Base-by-base conservation (phyloP, 345 rosid species). In the Euphorbia pulcherrima region DNA sequence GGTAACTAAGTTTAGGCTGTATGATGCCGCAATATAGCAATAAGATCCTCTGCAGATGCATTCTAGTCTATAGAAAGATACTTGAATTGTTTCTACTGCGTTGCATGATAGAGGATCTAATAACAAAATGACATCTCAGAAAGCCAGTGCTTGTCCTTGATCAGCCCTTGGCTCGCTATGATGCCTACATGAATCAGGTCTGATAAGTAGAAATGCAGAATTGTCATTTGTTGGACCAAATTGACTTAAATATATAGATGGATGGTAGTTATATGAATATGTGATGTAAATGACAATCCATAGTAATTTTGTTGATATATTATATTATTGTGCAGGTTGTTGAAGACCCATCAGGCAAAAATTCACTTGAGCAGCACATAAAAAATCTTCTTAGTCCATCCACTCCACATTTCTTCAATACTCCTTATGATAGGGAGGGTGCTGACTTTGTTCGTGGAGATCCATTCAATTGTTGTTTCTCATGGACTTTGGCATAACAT, bases 401-500 rank as follows among this genome's bases (percentile, higher is more conserved):
- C 12, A 82, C 86, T 14, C 84, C 86, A 18, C 6, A n/a, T n/a
- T n/a, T n/a, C n/a, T n/a, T n/a, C n/a, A n/a, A n/a, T n/a, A n/a
- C n/a, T n/a, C 61, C 78, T 76, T 82, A 84, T 69, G 86, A 67
- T 74, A 72, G 80, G 54, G 78, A 80, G 50, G 84, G 80, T 7
- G 81, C 76, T 0, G 86, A 84, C 69, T 84, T 84, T 76, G 79
- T 78, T 21, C 82, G 79, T 54, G 86, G 84, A 66, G 75, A 82
- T 50, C 85, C 84, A 66, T 82, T 84, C 64, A 82, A 81, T 28
- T 73, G 78, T 46, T 56, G 80, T 76, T 37, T 82, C 88, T 68
- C 86, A 84, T 54, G 86, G 88, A 40, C 83, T 84, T 18, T 84
- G 86, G 88, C 81, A 82, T 18, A 82, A 84, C 78, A 74, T 76